Conservation (phyloP, 73 alveolate species). For the Tetrahymena borealis region DNA sequence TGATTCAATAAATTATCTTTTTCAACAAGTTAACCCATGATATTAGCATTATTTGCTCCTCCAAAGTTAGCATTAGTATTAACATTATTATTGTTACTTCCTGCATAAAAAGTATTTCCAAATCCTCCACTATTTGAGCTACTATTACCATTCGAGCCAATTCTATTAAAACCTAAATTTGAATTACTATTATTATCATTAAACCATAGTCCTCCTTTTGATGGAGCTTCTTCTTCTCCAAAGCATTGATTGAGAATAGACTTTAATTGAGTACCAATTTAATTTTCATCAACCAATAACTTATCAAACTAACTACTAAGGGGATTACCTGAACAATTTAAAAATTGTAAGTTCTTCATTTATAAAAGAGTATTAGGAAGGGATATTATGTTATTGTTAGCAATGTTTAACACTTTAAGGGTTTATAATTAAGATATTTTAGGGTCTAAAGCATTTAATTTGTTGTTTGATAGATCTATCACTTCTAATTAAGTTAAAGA, state of each 20-base stretch:
- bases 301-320: conserved; percentile 39
- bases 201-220: conserved; percentile 25
- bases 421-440: conserved; percentile 41
- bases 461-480: conserved; percentile 58
- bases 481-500: conserved; percentile 56
- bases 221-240: conserved; percentile 4
- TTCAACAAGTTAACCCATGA: neutral
- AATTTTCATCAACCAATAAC: conserved; percentile 40
- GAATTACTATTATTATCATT: neutral
- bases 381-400: conserved; percentile 52
- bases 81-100: neutral
- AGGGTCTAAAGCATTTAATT: conserved; percentile 33
- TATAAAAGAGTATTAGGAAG: conserved; percentile 56
- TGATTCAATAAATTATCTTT: neutral
- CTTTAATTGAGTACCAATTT: neutral
- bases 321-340: conserved; percentile 65
- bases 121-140: neutral
- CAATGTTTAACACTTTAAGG: conserved; percentile 43
- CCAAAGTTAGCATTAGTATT: neutral
- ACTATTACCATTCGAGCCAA: neutral
- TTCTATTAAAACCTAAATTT: conserved; percentile 25
- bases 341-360: conserved; percentile 50
- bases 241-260: conserved; percentile 31
- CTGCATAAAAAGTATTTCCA: neutral
- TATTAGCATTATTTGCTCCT: neutral